Percentiles rank a stretch among this genome's conserved stretches.
Evolutionary conservation across 1,284 basidiomycete genomes (phyloP).

Genomic region (Cerrena zonata): DNA sequence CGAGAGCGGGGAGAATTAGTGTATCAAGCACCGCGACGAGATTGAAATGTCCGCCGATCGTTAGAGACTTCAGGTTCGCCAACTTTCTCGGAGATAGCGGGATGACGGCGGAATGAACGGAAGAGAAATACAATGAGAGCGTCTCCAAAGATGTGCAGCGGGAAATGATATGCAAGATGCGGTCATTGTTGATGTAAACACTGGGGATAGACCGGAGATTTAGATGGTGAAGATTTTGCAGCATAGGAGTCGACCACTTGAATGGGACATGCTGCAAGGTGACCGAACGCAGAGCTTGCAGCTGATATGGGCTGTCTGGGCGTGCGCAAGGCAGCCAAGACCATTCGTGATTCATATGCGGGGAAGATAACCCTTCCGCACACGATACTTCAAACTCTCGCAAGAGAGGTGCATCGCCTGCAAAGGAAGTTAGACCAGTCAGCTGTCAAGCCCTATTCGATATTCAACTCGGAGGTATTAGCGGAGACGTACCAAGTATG

Average conservation of each 20-base stretch:
- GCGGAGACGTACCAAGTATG: conserved; percentile 49
- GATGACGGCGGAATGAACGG: background rate
- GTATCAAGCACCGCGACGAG: conserved; percentile 57
- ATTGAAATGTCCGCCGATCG: conserved; percentile 60
- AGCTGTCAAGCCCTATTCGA: background rate
- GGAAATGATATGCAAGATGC: conserved; percentile 55
- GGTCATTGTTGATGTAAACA: conserved; percentile 55
- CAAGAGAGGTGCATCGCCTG: conserved; percentile 65
- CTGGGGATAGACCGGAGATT: conserved; percentile 61
- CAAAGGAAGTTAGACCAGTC: background rate
- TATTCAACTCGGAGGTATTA: background rate
- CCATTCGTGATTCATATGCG: conserved; percentile 59
- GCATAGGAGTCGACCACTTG: conserved; percentile 67
- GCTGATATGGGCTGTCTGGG: conserved; percentile 30
- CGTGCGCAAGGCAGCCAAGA: conserved; percentile 59
- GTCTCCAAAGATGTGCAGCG: conserved; percentile 50
- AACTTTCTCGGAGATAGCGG: background rate
- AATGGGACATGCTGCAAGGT: conserved; percentile 68
- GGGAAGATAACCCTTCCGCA: conserved; percentile 43
- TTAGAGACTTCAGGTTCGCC: conserved; percentile 43
- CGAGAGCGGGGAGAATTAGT: conserved; percentile 50
- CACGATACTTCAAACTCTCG: conserved; percentile 72
- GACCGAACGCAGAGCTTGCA: conserved; percentile 46
- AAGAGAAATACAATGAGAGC: conserved; percentile 52
- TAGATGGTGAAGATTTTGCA: conserved; percentile 51